Conservation (phyloP, 225 moss, liverwort and hornwort genomes). For the Bryum argenteum region DNA sequence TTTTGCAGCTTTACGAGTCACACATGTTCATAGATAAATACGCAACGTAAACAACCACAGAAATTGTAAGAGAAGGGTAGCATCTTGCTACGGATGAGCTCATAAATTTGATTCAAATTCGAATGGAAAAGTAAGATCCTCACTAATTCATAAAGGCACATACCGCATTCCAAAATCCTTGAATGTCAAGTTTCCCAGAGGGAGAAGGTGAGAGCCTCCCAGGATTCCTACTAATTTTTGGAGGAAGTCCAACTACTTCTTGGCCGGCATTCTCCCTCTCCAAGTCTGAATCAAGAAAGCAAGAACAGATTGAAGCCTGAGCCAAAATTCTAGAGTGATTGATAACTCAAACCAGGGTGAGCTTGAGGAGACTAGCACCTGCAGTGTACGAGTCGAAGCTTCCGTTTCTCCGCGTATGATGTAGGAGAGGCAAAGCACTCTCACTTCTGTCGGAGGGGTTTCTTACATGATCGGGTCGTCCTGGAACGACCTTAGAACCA, state of each 20-base stretch:
- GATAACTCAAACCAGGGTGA: constrained; percentile 15
- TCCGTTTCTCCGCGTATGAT: constrained; percentile 58
- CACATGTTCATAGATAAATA: constrained; percentile 14
- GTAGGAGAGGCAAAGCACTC: constrained; percentile 57
- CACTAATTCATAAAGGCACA: constrained; percentile 22
- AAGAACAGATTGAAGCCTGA: constrained; percentile 23
- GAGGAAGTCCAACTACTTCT: constrained; percentile 44
- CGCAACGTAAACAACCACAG: constrained; percentile 6
- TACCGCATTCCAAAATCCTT: constrained; percentile 60
- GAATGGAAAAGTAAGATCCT: neutral
- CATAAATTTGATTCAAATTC: constrained; percentile 15
- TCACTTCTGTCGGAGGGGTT: constrained; percentile 57
- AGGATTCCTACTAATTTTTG: constrained; percentile 48
- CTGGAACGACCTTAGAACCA: constrained; percentile 32
- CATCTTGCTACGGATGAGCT: neutral
- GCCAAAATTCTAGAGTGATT: constrained; percentile 17
- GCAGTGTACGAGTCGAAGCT: constrained; percentile 52
- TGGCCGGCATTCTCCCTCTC: constrained; percentile 57
- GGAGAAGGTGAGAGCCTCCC: constrained; percentile 66
- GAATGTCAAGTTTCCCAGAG: constrained; percentile 63
- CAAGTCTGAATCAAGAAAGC: constrained; percentile 41
- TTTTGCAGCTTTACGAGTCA: constrained; percentile 7
- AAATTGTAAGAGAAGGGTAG: neutral
- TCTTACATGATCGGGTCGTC: constrained; percentile 50
- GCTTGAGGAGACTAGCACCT: constrained; percentile 36